A percentile compares a stretch with the other conserved stretches of the same genome.
phyloP scores from a whole-genome alignment of 2,329 filamentous ascomycete genomes.

The Nothophoma quercina region DNA sequence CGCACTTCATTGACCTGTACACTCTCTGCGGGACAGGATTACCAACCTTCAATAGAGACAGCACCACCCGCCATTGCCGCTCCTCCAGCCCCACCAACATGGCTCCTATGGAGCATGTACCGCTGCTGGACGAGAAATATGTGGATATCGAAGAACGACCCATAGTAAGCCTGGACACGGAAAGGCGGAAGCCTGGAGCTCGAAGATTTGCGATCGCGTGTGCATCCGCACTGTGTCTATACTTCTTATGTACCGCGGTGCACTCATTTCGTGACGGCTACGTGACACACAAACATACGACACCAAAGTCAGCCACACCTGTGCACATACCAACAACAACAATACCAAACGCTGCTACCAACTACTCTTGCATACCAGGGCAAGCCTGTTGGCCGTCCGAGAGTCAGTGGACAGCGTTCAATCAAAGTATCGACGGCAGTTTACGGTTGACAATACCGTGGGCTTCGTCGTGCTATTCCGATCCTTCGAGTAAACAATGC shows the following conservation, averaged over 20 bases:
- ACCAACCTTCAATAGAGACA: neutral
- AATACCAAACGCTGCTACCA: slow-evolving; percentile 16
- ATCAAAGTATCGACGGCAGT: slow-evolving; percentile 40
- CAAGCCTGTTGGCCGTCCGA: slow-evolving; percentile 47
- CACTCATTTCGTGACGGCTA: slow-evolving; percentile 4
- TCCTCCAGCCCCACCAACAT: slow-evolving; percentile 9
- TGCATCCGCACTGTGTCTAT: slow-evolving; percentile 7
- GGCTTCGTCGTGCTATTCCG: slow-evolving; percentile 41
- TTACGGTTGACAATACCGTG: slow-evolving; percentile 41
- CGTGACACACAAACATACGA: neutral
- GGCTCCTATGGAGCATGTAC: slow-evolving; percentile 19
- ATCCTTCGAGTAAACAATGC: slow-evolving; percentile 31
- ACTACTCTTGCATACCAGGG: slow-evolving; percentile 46
- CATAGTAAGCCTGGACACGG: neutral
- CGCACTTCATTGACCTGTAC: too few species aligned
- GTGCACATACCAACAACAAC: neutral
- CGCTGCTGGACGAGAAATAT: slow-evolving; percentile 26
- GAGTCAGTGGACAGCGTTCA: slow-evolving; percentile 44
- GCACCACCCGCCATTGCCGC: neutral
- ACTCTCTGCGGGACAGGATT: too few species aligned
- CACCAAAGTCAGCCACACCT: neutral
- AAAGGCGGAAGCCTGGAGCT: neutral
- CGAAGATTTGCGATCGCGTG: neutral
- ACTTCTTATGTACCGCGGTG: slow-evolving; percentile 13
- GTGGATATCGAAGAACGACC: slow-evolving; percentile 2